These are phyloP conservation scores for Pythium aquatile DNA, from an alignment of 352 stramenopile genomes.

Conservation along the genomic window DNA sequence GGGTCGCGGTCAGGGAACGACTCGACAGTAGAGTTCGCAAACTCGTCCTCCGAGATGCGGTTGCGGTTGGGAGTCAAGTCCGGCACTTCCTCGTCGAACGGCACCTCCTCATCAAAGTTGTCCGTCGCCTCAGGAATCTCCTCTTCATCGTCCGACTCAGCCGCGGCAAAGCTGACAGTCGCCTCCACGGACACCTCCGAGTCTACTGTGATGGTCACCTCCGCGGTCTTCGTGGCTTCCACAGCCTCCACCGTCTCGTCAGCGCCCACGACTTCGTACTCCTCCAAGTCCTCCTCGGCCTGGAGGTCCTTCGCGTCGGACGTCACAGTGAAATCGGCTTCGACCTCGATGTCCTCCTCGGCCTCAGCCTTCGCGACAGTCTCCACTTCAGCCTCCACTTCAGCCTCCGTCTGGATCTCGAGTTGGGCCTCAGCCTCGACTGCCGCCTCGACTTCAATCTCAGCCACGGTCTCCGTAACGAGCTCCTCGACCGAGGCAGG, in stretches of 20 bases:
- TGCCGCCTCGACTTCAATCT: neutral
- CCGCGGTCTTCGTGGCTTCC: neutral
- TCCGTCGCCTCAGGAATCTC: neutral
- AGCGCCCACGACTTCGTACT: conserved; percentile 2
- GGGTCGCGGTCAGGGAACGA: conserved; percentile 18
- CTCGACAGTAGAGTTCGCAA: neutral
- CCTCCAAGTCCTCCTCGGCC: conserved; percentile 1
- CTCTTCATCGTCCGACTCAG: neutral
- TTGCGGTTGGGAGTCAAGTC: neutral
- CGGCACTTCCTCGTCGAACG: neutral
- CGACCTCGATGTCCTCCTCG: conserved; percentile 8
- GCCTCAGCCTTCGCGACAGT: conserved; percentile 7
- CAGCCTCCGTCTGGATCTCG: neutral
- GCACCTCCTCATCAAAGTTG: neutral
- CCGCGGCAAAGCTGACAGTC: neutral
- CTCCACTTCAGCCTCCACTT: conserved; percentile 14
- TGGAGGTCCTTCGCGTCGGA: conserved; percentile 6
- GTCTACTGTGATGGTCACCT: neutral
- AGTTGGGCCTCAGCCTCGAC: neutral
- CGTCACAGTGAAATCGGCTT: neutral
- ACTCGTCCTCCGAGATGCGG: conserved; percentile 14
- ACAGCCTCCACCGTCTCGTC: neutral
- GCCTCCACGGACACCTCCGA: neutral
- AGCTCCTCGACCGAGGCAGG: neutral
- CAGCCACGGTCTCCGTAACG: neutral